phyloP scores from a whole-genome alignment of 352 stramenopile genomes.

The Hyphochytrium catenoides region DNA sequence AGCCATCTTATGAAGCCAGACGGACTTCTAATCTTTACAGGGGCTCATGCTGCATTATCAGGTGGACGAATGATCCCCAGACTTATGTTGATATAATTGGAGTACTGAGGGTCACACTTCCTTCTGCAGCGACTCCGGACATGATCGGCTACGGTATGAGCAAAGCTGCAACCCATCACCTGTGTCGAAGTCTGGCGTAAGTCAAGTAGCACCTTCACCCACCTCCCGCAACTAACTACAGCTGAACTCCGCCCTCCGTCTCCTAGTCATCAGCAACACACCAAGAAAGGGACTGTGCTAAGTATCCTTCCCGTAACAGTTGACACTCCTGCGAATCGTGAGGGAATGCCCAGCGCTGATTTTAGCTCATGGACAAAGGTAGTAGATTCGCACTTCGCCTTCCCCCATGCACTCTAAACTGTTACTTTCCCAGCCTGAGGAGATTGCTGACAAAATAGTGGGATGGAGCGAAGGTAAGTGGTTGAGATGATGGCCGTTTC shows the following conservation, averaged over 20 bases:
- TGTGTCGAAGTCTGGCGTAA: slow-evolving; percentile 53
- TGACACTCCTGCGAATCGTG: slow-evolving; percentile 64
- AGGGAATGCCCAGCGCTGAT: slow-evolving; percentile 55
- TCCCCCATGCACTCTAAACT: neutral
- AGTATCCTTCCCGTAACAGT: slow-evolving; percentile 49
- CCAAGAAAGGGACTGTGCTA: slow-evolving; percentile 20
- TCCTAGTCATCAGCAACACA: slow-evolving; percentile 7
- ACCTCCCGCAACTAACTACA: too few species aligned
- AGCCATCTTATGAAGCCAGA: slow-evolving; percentile 25
- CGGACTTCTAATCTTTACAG: slow-evolving; percentile 51
- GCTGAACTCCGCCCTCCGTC: too few species aligned
- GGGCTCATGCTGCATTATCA: slow-evolving; percentile 40
- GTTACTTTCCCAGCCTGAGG: slow-evolving; percentile 16
- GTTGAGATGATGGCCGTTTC: neutral
- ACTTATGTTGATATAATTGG: neutral
- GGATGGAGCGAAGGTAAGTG: slow-evolving; percentile 20
- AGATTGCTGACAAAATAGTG: slow-evolving; percentile 44
- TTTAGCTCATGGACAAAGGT: slow-evolving; percentile 55
- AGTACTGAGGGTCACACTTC: slow-evolving; percentile 1
- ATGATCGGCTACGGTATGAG: slow-evolving; percentile 67
- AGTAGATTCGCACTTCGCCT: neutral
- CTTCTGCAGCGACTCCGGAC: slow-evolving; percentile 22
- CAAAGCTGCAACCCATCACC: slow-evolving; percentile 66
- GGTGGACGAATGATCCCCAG: slow-evolving; percentile 8
- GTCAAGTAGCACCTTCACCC: slow-evolving; percentile 3